Base-by-base conservation (phyloP, 129 eudicot genomes). In the Escallonia rubra region DNA sequence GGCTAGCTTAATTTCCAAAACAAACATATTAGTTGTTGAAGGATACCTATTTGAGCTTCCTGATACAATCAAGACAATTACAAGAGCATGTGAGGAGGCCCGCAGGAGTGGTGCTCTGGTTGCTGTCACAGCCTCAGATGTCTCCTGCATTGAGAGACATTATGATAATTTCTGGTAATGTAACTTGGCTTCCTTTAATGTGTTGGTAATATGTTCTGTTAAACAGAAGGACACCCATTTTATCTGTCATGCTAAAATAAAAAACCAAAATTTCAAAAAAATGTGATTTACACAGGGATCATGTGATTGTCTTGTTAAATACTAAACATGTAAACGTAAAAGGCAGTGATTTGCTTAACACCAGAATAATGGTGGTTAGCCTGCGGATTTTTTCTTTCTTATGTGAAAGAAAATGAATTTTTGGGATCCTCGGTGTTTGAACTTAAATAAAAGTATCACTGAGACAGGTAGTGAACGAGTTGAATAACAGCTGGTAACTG, bases 11-110 rank as follows among this genome's bases (percentile, higher is more conserved):
- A 75, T 93, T 50, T 82, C 96, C 43, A 89, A 93, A 81, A 89
- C 99, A 65, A 89, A 77, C 75, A 84, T 93, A 58, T 81, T 93
- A 55, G 88, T 89, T 43, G 81, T 93, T 47, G 99, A 93, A 82
- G 99, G 99, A 57, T 93, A 93, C 82, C 75, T 93, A 60, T 93
- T 93, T 69, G 99, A 93, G 81, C 80, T 93, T 74, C 96, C 96
- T 11, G 96, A 93, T 76, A 93, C 96, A 7, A 89, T 93, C 71
- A 89, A 79, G 81, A 74, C 96, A 41, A 93, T 93, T 64, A 73
- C 80, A 56, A 84, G 67, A 82, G 93, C 92, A 34, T 89, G 99
- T 55, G 85, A 89, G 82, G 86, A 84, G 69, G 99, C 99, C 59
- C 96, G 81, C 60, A 83, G 81, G 67, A 76, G 65, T 76, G 99